A percentile compares a stretch with the other conserved stretches of the same genome.
These are phyloP conservation scores for Dacryopinax primogenitus DNA, from an alignment of 768 basidiomycete species.

Conservation along the genomic window DNA sequence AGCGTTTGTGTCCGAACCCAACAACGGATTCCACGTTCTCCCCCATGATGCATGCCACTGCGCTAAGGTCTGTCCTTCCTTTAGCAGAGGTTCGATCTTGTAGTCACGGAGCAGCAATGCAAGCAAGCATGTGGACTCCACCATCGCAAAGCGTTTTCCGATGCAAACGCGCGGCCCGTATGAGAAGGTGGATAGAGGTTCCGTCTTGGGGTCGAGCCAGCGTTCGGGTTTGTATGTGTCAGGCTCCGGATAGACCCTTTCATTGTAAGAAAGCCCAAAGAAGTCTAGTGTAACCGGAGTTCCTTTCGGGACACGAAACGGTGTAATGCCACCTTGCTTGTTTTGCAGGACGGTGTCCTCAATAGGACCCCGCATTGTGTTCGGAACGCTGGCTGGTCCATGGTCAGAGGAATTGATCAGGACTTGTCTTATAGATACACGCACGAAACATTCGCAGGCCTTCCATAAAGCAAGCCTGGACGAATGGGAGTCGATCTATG, in stretches of 20 bases:
- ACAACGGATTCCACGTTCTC: background rate
- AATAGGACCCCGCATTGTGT: slow-evolving; percentile 25
- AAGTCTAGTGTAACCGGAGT: slow-evolving; percentile 12
- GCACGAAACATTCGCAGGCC: slow-evolving; percentile 28
- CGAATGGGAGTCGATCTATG: slow-evolving; percentile 24
- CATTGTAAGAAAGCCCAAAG: slow-evolving; percentile 35
- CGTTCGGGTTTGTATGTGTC: slow-evolving; percentile 39
- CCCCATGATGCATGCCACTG: slow-evolving; percentile 16
- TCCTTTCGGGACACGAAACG: background rate
- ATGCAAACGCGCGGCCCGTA: slow-evolving; percentile 41
- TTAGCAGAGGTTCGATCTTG: slow-evolving; percentile 37
- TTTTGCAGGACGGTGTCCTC: slow-evolving; percentile 22
- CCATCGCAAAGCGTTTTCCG: slow-evolving; percentile 43
- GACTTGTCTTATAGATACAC: slow-evolving; percentile 11
- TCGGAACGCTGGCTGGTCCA: slow-evolving; percentile 23
- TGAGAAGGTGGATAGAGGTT: slow-evolving; percentile 18
- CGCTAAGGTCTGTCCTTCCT: slow-evolving; percentile 27
- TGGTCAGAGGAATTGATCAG: background rate
- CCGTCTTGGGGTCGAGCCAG: slow-evolving; percentile 32
- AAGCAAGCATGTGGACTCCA: slow-evolving; percentile 42
- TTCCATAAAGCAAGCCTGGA: slow-evolving; percentile 23
- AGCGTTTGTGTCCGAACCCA: background rate
- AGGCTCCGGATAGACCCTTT: slow-evolving; percentile 39
- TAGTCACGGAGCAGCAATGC: slow-evolving; percentile 41
- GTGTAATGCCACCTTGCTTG: slow-evolving; percentile 19